phyloP scores from a whole-genome alignment of 306 rosid species.

The Glycine tomentella region DNA sequence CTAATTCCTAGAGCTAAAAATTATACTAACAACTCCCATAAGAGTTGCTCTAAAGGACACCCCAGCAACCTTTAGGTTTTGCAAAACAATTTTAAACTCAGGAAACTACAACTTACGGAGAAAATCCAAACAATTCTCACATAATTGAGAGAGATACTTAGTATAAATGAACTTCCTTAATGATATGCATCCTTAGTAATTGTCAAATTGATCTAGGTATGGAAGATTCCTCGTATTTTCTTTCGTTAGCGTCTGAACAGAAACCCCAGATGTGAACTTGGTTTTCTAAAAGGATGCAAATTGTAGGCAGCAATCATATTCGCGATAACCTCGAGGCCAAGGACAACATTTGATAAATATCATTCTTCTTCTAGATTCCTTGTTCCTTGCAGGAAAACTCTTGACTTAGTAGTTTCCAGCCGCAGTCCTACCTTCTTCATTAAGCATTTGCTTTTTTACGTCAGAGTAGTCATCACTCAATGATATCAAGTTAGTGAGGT shows the following conservation, averaged over 20 bases:
- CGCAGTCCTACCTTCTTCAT: neutral
- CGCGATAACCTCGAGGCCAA: neutral
- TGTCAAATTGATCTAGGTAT: no score
- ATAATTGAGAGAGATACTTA: no score
- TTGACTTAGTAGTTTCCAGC: neutral
- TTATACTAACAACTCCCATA: no score
- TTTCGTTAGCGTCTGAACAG: no score
- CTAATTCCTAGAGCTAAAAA: no score
- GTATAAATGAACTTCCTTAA: no score
- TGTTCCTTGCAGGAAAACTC: neutral
- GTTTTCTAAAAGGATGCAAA: neutral
- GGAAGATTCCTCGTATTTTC: neutral
- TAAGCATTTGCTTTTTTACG: neutral
- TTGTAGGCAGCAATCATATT: neutral
- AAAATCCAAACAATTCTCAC: no score
- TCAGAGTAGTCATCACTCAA: neutral
- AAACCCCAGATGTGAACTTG: neutral
- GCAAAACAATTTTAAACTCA: no score
- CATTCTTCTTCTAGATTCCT: neutral
- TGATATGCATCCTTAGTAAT: no score
- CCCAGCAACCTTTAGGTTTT: no score
- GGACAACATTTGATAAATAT: neutral
- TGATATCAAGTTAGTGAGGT: slow-evolving; percentile 1
- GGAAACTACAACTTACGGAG: no score
- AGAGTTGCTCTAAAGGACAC: no score